Evolutionary conservation across 2,329 filamentous ascomycete genomes (phyloP).

Genomic region (Scolecobasidium constrictum): DNA sequence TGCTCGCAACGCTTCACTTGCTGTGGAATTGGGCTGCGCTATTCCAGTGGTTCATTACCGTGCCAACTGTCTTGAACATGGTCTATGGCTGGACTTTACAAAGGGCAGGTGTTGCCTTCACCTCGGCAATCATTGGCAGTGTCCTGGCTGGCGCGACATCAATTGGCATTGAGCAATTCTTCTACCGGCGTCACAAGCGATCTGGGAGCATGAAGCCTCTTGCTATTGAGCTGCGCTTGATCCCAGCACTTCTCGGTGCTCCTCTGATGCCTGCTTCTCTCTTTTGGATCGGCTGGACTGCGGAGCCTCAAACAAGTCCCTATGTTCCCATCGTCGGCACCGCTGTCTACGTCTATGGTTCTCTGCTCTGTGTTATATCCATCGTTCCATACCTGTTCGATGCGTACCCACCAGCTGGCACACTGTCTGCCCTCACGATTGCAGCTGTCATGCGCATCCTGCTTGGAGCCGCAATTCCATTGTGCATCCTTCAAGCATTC

Average conservation of each 20-base stretch:
- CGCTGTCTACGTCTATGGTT: constrained; percentile 22
- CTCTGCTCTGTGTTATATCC: constrained; percentile 20
- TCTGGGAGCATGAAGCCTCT: constrained; percentile 3
- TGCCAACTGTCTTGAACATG: constrained; percentile 17
- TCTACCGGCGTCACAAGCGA: constrained; percentile 12
- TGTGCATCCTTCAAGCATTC: constrained; percentile 15
- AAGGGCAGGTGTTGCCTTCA: constrained; percentile 23
- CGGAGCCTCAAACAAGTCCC: constrained; percentile 17
- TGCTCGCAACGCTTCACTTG: constrained; percentile 16
- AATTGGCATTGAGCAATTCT: constrained; percentile 18
- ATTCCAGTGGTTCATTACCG: constrained; percentile 22
- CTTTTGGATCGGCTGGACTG: constrained; percentile 26
- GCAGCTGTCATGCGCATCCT: constrained; percentile 20
- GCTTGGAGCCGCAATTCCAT: constrained; percentile 20
- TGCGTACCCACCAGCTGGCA: constrained; percentile 23
- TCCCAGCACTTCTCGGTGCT: constrained; percentile 25
- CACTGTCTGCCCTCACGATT: constrained; percentile 23
- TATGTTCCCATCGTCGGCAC: constrained; percentile 23
- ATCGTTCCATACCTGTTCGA: constrained; percentile 27
- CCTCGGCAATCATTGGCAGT: constrained; percentile 21
- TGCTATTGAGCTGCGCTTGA: constrained; percentile 21
- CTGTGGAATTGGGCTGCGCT: constrained; percentile 19
- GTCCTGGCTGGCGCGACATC: constrained; percentile 17
- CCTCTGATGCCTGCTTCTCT: constrained; percentile 19
- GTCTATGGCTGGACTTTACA: constrained; percentile 21